phyloP scores from a whole-genome alignment of 345 rosid genomes.

The Acer negundo region DNA sequence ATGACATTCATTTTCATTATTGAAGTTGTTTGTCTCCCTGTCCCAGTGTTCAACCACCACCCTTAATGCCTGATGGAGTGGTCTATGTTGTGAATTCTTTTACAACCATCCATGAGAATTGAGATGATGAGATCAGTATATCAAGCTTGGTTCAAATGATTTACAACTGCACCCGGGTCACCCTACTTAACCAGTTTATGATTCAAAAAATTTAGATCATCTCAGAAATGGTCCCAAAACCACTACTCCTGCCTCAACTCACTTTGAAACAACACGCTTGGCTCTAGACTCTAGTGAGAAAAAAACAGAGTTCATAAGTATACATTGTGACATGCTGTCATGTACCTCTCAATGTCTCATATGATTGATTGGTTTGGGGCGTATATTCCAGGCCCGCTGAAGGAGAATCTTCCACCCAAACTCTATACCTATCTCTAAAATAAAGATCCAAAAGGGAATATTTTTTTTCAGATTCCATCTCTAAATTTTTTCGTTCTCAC shows the following conservation, averaged over 20 bases:
- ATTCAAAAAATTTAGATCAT: not conserved
- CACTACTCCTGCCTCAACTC: not conserved
- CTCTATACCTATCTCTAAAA: too few species aligned
- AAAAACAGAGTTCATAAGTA: too few species aligned
- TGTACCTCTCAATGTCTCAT: too few species aligned
- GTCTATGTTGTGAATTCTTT: not conserved
- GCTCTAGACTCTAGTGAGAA: not conserved
- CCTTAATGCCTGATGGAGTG: not conserved
- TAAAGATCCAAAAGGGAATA: too few species aligned
- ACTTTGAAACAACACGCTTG: not conserved
- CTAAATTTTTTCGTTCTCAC: too few species aligned
- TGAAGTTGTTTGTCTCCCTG: not conserved
- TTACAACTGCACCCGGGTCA: not conserved
- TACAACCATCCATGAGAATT: not conserved
- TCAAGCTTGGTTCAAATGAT: not conserved
- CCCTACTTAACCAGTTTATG: not conserved
- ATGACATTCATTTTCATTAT: not conserved
- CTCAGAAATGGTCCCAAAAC: not conserved
- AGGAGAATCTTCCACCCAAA: too few species aligned
- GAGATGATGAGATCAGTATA: not conserved
- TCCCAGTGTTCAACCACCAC: not conserved
- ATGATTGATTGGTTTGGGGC: too few species aligned
- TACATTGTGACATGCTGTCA: too few species aligned
- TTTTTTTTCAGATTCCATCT: too few species aligned
- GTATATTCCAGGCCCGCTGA: too few species aligned